Evolutionary conservation across 1,284 basidiomycete genomes (phyloP), one percentile per base, ranked within the genome.

Genomic region (Anthracocystis walkeri): DNA sequence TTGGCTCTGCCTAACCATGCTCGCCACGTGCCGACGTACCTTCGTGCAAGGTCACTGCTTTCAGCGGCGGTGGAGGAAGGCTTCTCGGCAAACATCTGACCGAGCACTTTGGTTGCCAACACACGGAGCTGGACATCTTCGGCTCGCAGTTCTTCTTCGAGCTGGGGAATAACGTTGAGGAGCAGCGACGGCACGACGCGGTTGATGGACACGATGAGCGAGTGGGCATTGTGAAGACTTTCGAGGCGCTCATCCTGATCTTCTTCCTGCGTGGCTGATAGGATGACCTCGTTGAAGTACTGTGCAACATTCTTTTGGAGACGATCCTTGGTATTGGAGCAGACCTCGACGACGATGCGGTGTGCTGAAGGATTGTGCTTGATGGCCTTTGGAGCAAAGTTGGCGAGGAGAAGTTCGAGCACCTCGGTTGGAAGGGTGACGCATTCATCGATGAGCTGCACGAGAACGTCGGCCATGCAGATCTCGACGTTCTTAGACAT

Each of bases 391-490:
- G 91, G 90, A 86, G 91, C 89, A 81, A 98, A 97, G 82, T 96
- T 94, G 0, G 90, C 88, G 87, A 98, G 89, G 38, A 99, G 88
- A 29, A 89, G 88, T 56, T 96, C 92, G 84, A 97, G 86, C 4
- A 95, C 92, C 23, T 92, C 91, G 4, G 87, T 86, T 0, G 94
- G 93, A 6, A 98, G 82, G 1, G 90, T 87, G 62, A 89, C 88
- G 51, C 90, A 90, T 86, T 98, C 96, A 80, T 97, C 94, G 66
- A 99, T 90, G 54, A 99, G 87, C 14, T 94, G 92, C 48, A 92
- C 89, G 53, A 99, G 89, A 67, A 99, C 93, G 82, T 96, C 94
- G 18, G 90, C 89, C 86, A 99, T 90, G 80, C 92, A 92, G 23
- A 95, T 88, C 76, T 95, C 92, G 48, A 97, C 90, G 84, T 94